A percentile compares a stretch with the other conserved stretches of the same genome.
Evolutionary conservation across 768 basidiomycete species (phyloP).

Genomic region (Sutorius australiensis): DNA sequence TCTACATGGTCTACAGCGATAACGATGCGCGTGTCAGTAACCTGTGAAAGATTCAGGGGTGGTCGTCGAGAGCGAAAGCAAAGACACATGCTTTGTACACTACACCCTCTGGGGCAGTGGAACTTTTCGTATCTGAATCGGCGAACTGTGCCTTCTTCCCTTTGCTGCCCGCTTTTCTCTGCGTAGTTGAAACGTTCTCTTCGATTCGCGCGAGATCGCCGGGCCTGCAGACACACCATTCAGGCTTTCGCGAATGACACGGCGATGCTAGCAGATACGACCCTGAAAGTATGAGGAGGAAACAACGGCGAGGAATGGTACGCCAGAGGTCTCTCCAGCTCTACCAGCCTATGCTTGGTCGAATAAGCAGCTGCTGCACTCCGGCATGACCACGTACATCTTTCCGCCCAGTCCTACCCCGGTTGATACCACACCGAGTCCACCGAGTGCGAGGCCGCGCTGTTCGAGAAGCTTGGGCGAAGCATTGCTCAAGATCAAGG

Average conservation of each 20-base stretch:
- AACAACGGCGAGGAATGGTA: slow-evolving; percentile 69
- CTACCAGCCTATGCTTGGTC: slow-evolving; percentile 65
- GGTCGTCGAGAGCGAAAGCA: neutral
- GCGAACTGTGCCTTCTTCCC: slow-evolving; percentile 39
- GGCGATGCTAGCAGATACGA: slow-evolving; percentile 11
- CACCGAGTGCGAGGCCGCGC: slow-evolving; percentile 75
- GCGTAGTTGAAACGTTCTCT: slow-evolving; percentile 49
- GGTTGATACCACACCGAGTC: slow-evolving; percentile 66
- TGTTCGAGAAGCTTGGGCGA: slow-evolving; percentile 83
- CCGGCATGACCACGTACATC: slow-evolving; percentile 49
- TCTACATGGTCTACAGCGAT: slow-evolving; percentile 72
- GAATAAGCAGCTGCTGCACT: slow-evolving; percentile 13
- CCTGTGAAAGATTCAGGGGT: slow-evolving; percentile 37
- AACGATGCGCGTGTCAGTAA: slow-evolving; percentile 77
- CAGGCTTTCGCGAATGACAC: slow-evolving; percentile 1
- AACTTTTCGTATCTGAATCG: slow-evolving; percentile 37
- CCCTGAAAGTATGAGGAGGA: slow-evolving; percentile 87
- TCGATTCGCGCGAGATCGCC: slow-evolving; percentile 90
- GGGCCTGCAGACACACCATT: slow-evolving; percentile 44
- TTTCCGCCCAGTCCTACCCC: slow-evolving; percentile 89
- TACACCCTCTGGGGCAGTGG: slow-evolving; percentile 63
- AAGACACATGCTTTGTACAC: slow-evolving; percentile 65
- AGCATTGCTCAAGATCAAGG: slow-evolving; percentile 78
- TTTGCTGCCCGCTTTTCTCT: slow-evolving; percentile 42
- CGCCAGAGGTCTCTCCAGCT: slow-evolving; percentile 78